phyloP scores from a whole-genome alignment of 2,329 filamentous ascomycete species.

The Aspergillus sp. region DNA sequence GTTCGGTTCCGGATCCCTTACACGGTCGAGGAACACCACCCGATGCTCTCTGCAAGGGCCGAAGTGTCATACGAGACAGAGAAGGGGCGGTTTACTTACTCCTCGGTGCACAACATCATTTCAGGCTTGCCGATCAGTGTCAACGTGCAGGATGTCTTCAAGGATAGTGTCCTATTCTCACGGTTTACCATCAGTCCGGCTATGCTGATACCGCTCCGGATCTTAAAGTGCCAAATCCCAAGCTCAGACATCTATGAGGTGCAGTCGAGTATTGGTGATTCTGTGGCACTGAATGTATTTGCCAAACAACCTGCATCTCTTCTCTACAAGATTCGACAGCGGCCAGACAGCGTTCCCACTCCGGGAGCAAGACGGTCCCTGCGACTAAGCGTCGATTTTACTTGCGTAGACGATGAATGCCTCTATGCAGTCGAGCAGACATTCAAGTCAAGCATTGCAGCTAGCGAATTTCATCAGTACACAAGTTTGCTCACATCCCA shows the following conservation, averaged over 20 bases:
- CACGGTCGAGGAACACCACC: constrained; percentile 74
- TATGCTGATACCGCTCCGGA: constrained; percentile 69
- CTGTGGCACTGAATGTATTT: constrained; percentile 64
- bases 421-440: constrained; percentile 47
- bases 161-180: constrained; percentile 77
- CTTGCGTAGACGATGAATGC: constrained; percentile 74
- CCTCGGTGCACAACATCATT: constrained; percentile 63
- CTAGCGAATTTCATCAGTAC: constrained; percentile 50
- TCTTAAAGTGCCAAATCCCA: constrained; percentile 70
- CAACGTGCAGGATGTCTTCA: constrained; percentile 96
- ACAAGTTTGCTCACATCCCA: constrained; percentile 55
- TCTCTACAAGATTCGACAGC: constrained; percentile 69
- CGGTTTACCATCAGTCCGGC: constrained; percentile 88
- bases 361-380: constrained; percentile 35
- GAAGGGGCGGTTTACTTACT: constrained; percentile 65
- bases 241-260: constrained; percentile 66
- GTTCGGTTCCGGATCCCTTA: constrained; percentile 69
- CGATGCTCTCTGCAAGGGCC: constrained; percentile 70
- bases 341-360: constrained; percentile 17
- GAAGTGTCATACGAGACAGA: constrained; percentile 74
- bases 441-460: constrained; percentile 51
- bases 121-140: constrained; percentile 84
- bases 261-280: constrained; percentile 50
- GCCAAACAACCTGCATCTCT: constrained; percentile 78
- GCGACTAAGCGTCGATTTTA: constrained; percentile 72